A percentile compares a stretch with the other conserved stretches of the same genome.
Conservation (phyloP, 2,329 filamentous ascomycete species). For the Dactylellina parvicollis region DNA sequence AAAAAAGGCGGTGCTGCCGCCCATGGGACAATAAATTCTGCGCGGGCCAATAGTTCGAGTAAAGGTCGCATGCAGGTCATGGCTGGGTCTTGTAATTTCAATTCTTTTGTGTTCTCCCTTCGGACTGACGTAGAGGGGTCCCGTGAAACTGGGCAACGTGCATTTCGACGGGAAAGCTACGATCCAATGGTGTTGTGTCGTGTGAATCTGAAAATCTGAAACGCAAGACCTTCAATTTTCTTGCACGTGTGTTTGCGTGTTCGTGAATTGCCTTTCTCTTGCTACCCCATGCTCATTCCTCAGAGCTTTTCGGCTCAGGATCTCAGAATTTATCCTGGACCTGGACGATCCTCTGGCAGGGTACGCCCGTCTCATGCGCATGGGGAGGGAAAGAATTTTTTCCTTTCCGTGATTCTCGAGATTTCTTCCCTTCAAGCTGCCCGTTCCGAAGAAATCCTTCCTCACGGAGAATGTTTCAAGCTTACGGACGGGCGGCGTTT, state of each 20-base stretch:
- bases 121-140: slow-evolving; percentile 37
- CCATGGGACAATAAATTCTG: slow-evolving; percentile 10
- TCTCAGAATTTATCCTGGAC: slow-evolving; percentile 27
- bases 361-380: slow-evolving; percentile 2
- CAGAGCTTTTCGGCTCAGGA: slow-evolving; percentile 9
- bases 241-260: slow-evolving; percentile 45
- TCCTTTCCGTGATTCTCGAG: slow-evolving; percentile 15
- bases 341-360: slow-evolving; percentile 17
- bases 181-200: slow-evolving; percentile 34
- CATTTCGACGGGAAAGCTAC: slow-evolving; percentile 6
- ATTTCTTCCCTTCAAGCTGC: slow-evolving; percentile 14
- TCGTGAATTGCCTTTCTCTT: slow-evolving; percentile 19
- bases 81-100: slow-evolving; percentile 19
- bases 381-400: slow-evolving; percentile 39
- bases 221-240: slow-evolving; percentile 20
- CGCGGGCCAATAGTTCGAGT: slow-evolving; percentile 14
- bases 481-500: slow-evolving; percentile 35
- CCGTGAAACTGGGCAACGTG: slow-evolving; percentile 35
- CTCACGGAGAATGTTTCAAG: slow-evolving; percentile 35
- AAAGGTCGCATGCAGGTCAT: slow-evolving; percentile 34
- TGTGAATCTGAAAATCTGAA: slow-evolving; percentile 31
- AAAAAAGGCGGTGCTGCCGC: slow-evolving; percentile 16
- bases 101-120: background rate
- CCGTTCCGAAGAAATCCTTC: slow-evolving; percentile 37
- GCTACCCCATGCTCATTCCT: slow-evolving; percentile 19